Evolutionary conservation across 805 yeast species (phyloP), one percentile per base, ranked within the genome.

Genomic region (Spathaspora boniae): DNA sequence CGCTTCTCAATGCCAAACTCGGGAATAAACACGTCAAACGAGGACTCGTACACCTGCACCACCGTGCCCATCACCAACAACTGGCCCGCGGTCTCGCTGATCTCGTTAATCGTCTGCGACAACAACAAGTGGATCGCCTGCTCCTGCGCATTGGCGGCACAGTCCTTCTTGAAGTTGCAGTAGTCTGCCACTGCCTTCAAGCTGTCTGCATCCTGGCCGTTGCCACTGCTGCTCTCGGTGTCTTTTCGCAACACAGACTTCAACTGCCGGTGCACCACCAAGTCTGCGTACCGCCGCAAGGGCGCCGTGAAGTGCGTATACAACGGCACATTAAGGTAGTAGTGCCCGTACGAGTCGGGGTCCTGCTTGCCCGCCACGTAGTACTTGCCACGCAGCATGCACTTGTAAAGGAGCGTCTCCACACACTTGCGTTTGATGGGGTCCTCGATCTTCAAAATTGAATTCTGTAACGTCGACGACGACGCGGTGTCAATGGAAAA

Each of bases 301-400:
- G 98, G 98, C 1, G 95, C 77, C n/a, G 86, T 83, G 66, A 89
- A 89, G 60, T 91, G 97, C 0, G 98, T 86, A 58, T 86, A 93
- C 29, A 87, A 66, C 19, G 96, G 95, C 38, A 84, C 58, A 45
- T 87, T 87, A 54, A 82, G 76, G 53, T 85, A 75, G 60, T 84
- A 93, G 51, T 91, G 95, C 8, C 81, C 82, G 53, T 74, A 77
- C 41, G 74, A 78, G 45, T 82, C 91, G 3, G 86, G 78, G 46
- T 87, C 95, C 34, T 80, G 82, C 53, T 80, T 82, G 20, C 95
- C 97, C 7, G 96, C 94, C 52, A 88, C 76, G 42, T 79, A 83
- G 56, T 93, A 93, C 51, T 83, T 86, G 24, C 95, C 94, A 50
- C 94, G 74, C 8, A 82, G 71, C 79, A 93, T 73, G 33, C 91